Percentiles rank a stretch among this genome's conserved stretches.
These are phyloP conservation scores for Solanum pimpinellifolium DNA, from an alignment of 257 asterid genomes.

Conservation along the genomic window DNA sequence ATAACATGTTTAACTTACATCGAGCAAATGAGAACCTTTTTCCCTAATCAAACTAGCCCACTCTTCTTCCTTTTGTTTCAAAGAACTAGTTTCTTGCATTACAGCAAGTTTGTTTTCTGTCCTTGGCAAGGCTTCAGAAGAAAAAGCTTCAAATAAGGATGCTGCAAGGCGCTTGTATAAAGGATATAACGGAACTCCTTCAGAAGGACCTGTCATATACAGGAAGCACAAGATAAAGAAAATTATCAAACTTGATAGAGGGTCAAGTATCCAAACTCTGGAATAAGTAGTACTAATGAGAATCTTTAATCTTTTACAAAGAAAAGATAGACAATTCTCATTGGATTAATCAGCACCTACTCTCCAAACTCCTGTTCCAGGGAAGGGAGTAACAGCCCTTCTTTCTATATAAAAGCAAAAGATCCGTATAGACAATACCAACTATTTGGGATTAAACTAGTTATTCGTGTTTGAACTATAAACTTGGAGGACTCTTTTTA, in stretches of 20 bases:
- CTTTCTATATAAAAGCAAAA: neutral
- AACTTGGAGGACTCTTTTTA: neutral
- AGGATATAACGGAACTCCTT: slow-evolving; percentile 62
- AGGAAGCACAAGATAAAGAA: neutral
- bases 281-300: neutral
- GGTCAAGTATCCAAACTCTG: neutral
- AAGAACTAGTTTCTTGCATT: slow-evolving; percentile 15
- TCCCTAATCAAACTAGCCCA: slow-evolving; percentile 34
- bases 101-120: slow-evolving; percentile 10
- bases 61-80: slow-evolving; percentile 27
- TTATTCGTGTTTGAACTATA: neutral
- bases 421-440: neutral
- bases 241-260: neutral
- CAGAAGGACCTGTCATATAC: slow-evolving; percentile 17
- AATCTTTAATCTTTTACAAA: neutral
- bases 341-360: neutral
- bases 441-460: neutral
- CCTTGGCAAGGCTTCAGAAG: slow-evolving; percentile 26
- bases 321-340: neutral
- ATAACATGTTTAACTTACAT: slow-evolving; percentile 20
- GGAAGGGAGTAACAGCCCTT: neutral
- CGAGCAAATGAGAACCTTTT: slow-evolving; percentile 37
- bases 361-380: neutral
- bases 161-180: slow-evolving; percentile 61
- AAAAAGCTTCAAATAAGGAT: slow-evolving; percentile 35